A percentile compares a stretch with the other conserved stretches of the same genome.
These are phyloP conservation scores for Dacryopinax primogenitus DNA, from an alignment of 768 basidiomycete species.

Conservation along the genomic window DNA sequence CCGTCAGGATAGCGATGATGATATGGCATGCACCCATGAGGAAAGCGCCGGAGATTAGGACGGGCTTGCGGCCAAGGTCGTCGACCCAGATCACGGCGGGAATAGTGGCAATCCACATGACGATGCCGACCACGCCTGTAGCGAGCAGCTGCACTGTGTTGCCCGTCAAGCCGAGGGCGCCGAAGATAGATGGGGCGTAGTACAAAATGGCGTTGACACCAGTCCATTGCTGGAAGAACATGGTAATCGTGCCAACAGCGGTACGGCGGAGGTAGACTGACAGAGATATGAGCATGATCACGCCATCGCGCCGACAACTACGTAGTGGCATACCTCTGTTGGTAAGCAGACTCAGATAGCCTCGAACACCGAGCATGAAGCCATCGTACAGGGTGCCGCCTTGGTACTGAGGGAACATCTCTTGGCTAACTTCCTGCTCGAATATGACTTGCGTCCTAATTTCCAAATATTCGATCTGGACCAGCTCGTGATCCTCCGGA, in stretches of 20 bases:
- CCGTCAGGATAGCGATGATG: slow-evolving; percentile 53
- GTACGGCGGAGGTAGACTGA: slow-evolving; percentile 50
- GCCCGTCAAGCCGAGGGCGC: slow-evolving; percentile 44
- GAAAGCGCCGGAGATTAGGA: slow-evolving; percentile 59
- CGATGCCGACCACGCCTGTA: slow-evolving; percentile 66
- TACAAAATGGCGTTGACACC: slow-evolving; percentile 66
- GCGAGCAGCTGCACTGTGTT: slow-evolving; percentile 46
- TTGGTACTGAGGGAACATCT: slow-evolving; percentile 50
- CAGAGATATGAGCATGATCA: not conserved
- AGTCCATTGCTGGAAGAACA: slow-evolving; percentile 79
- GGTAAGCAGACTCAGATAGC: slow-evolving; percentile 49
- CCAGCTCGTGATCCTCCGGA: slow-evolving; percentile 46
- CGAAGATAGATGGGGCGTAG: slow-evolving; percentile 55
- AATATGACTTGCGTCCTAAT: slow-evolving; percentile 63
- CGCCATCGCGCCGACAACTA: not conserved
- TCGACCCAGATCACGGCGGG: slow-evolving; percentile 76
- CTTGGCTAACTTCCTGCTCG: slow-evolving; percentile 48
- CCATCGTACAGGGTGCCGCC: slow-evolving; percentile 45
- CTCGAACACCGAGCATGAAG: slow-evolving; percentile 48
- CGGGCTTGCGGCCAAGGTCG: slow-evolving; percentile 59
- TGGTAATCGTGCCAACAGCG: slow-evolving; percentile 49
- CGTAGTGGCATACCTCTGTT: slow-evolving; percentile 32
- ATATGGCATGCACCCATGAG: slow-evolving; percentile 61
- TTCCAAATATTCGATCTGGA: slow-evolving; percentile 62
- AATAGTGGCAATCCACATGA: slow-evolving; percentile 64